A percentile compares a stretch with the other conserved stretches of the same genome.
Evolutionary conservation across 1,284 basidiomycete genomes (phyloP).

Genomic region (Violaceomyces palustris): DNA sequence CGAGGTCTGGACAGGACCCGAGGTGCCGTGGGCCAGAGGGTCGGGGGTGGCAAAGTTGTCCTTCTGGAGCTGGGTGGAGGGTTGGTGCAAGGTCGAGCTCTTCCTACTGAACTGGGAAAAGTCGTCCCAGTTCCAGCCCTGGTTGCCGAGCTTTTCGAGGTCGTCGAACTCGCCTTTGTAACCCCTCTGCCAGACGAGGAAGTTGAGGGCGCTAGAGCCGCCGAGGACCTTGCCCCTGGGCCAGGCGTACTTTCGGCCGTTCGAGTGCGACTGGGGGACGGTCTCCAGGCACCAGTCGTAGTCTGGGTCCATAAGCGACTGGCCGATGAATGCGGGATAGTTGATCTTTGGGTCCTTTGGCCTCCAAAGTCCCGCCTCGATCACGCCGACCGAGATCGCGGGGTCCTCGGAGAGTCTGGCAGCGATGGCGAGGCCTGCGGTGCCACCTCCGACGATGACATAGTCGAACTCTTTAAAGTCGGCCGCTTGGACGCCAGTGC

Average conservation of each 20-base stretch:
- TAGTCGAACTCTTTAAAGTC: slow-evolving; percentile 39
- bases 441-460: slow-evolving; percentile 34
- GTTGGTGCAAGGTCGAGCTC: slow-evolving; percentile 16
- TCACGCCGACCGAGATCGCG: slow-evolving; percentile 30
- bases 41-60: slow-evolving; percentile 27
- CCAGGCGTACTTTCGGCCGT: slow-evolving; percentile 28
- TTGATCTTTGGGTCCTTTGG: slow-evolving; percentile 35
- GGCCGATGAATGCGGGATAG: slow-evolving; percentile 29
- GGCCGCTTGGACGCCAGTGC: slow-evolving; percentile 23
- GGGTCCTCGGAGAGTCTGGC: slow-evolving; percentile 31
- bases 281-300: slow-evolving; percentile 34
- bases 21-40: slow-evolving; percentile 19
- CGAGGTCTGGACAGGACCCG: slow-evolving; percentile 27
- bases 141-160: slow-evolving; percentile 29
- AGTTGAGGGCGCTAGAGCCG: slow-evolving; percentile 55
- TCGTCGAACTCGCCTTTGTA: slow-evolving; percentile 37
- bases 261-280: slow-evolving; percentile 24
- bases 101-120: slow-evolving; percentile 18
- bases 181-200: slow-evolving; percentile 39
- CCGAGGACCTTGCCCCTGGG: slow-evolving; percentile 31
- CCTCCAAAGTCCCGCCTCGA: slow-evolving; percentile 38
- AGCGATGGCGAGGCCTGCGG: slow-evolving; percentile 35
- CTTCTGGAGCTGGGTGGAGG: slow-evolving; percentile 21
- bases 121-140: slow-evolving; percentile 38
- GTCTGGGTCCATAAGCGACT: slow-evolving; percentile 33